These are phyloP conservation scores for Vairimorpha apis DNA, from an alignment of 371 early-diverging fungal species.

Conservation along the genomic window DNA sequence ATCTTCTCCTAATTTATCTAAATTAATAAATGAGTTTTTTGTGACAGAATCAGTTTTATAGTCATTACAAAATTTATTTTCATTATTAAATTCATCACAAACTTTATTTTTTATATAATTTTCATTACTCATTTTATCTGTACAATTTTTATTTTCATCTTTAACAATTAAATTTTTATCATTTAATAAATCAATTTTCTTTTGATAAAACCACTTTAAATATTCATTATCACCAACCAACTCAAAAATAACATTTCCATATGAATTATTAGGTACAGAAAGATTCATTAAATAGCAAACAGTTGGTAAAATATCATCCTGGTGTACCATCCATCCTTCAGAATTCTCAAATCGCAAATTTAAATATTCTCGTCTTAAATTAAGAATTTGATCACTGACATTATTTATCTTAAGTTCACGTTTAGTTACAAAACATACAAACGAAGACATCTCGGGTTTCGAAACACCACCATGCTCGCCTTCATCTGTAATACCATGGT, in stretches of 20 bases:
- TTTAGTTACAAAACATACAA: slow-evolving; percentile 52
- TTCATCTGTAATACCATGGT: slow-evolving; percentile 93
- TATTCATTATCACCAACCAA: slow-evolving; percentile 28
- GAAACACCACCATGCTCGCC: slow-evolving; percentile 96
- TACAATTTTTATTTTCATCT: not conserved
- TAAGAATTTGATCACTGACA: not conserved
- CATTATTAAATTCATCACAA: no score
- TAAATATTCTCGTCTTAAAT: not conserved
- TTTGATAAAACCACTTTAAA: slow-evolving; percentile 13
- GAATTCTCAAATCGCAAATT: slow-evolving; percentile 4
- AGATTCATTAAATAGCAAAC: slow-evolving; percentile 57
- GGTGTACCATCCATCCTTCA: slow-evolving; percentile 45
- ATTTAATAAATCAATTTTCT: slow-evolving; percentile 20
- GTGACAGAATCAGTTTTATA: no score
- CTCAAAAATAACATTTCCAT: slow-evolving; percentile 58
- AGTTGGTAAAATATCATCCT: slow-evolving; percentile 63
- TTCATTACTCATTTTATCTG: no score
- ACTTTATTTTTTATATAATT: no score
- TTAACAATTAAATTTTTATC: not conserved
- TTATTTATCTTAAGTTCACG: not conserved
- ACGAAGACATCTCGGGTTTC: slow-evolving; percentile 67
- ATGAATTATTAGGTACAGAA: slow-evolving; percentile 52
- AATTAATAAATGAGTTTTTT: no score
- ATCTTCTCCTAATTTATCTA: no score
- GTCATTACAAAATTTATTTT: no score